Percentiles rank a stretch among this genome's conserved stretches.
Evolutionary conservation across 495 filamentous ascomycete species (phyloP).

Genomic region (Sabuloglossum arenarium): DNA sequence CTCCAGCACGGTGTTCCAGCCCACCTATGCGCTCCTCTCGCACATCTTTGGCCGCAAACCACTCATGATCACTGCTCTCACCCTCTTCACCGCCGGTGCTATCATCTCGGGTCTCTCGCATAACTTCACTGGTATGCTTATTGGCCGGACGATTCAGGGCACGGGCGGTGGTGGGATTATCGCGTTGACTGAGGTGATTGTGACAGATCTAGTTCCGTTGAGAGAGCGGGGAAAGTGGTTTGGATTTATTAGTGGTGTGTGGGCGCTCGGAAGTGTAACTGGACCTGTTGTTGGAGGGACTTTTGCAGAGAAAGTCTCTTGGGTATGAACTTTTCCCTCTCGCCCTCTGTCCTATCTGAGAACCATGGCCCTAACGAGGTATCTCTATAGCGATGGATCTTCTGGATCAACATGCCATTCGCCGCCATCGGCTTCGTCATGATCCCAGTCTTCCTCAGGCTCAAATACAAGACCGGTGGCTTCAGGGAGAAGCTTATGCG

Average conservation of each 20-base stretch:
- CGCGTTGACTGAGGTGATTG: constrained; percentile 17
- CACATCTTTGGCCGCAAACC: constrained; percentile 25
- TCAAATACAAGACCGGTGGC: constrained; percentile 11
- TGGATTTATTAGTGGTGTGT: constrained; percentile 6
- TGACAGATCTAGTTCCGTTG: constrained; percentile 18
- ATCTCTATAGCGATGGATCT: constrained; percentile 13
- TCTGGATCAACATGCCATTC: constrained; percentile 23
- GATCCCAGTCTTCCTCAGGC: constrained; percentile 11
- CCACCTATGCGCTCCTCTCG: constrained; percentile 26
- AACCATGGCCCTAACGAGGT: background rate
- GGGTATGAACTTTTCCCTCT: background rate
- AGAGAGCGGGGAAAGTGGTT: constrained; percentile 18
- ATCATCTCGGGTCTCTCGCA: constrained; percentile 13
- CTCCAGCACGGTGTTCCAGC: constrained; percentile 24
- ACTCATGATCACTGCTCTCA: constrained; percentile 18
- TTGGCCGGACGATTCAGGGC: constrained; percentile 19
- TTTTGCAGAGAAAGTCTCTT: constrained; percentile 7
- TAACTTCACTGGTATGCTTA: constrained; percentile 10
- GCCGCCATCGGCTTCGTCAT: constrained; percentile 14
- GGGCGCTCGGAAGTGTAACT: constrained; percentile 5
- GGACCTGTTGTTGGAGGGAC: constrained; percentile 6
- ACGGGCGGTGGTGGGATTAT: constrained; percentile 17
- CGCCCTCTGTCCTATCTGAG: background rate
- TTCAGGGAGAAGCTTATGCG: constrained; percentile 12
- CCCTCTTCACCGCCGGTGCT: constrained; percentile 21